Conservation (phyloP, 768 basidiomycete species). For the Infundibulicybe gibba region DNA sequence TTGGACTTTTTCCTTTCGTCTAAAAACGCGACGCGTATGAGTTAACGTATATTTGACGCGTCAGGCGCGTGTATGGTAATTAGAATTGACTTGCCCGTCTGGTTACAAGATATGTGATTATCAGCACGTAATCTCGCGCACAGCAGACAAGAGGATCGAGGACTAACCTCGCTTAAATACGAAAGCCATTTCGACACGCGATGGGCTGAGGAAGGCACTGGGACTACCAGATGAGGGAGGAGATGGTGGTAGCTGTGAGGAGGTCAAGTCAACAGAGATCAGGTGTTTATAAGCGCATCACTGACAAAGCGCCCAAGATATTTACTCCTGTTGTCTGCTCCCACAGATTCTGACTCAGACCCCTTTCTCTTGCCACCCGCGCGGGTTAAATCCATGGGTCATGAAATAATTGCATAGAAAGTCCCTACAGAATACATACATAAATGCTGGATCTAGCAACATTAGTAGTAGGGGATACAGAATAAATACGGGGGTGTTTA, state of each 20-base stretch:
- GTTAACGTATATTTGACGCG: conserved; percentile 23
- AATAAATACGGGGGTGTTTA: not conserved
- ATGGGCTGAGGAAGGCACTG: too few relatives aligned
- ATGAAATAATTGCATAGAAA: too few relatives aligned
- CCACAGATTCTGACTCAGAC: too few relatives aligned
- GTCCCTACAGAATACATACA: too few relatives aligned
- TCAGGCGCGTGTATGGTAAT: conserved; percentile 24
- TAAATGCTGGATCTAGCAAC: not conserved
- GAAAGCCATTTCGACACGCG: conserved; percentile 21
- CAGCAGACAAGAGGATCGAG: not conserved
- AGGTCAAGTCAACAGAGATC: too few relatives aligned
- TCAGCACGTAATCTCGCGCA: not conserved
- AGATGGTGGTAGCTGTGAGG: too few relatives aligned
- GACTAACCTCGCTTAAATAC: conserved; percentile 38
- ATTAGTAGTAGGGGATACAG: not conserved
- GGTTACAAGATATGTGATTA: conserved; percentile 5
- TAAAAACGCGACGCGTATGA: conserved; percentile 21
- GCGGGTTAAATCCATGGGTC: too few relatives aligned
- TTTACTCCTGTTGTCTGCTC: too few relatives aligned
- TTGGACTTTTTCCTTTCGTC: conserved; percentile 88
- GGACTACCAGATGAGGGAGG: too few relatives aligned
- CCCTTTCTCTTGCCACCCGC: too few relatives aligned
- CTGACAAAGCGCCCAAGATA: too few relatives aligned
- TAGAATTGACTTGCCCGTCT: conserved; percentile 42
- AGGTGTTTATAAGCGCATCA: too few relatives aligned